These are phyloP conservation scores for Coemansia sp. DNA, from an alignment of 192 early-diverging fungal species.

Conservation along the genomic window DNA sequence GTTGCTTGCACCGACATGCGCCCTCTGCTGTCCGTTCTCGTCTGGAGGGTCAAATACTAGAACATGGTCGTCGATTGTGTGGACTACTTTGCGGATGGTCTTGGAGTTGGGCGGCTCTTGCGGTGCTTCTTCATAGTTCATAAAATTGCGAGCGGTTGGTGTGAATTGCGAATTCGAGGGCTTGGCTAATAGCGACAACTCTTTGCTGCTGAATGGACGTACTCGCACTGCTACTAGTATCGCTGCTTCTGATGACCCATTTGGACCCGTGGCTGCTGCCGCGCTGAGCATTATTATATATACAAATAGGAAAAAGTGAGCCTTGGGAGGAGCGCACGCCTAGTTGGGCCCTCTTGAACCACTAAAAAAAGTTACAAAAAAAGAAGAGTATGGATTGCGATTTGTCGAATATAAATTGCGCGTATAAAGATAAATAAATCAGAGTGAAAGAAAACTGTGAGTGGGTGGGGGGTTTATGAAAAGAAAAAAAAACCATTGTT, in stretches of 20 bases:
- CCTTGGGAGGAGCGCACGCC: neutral
- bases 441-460: neutral
- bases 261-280: neutral
- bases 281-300: constrained; percentile 13
- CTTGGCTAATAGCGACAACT: constrained; percentile 46
- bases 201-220: constrained; percentile 59
- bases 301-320: neutral
- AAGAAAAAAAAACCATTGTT: constrained; percentile 2
- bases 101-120: constrained; percentile 9
- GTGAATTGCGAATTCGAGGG: constrained; percentile 46
- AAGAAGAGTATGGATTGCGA: neutral
- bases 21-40: constrained; percentile 49
- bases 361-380: neutral
- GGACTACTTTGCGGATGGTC: constrained; percentile 56
- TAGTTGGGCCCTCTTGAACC: neutral
- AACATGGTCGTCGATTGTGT: constrained; percentile 66
- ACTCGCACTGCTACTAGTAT: constrained; percentile 58
- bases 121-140: constrained; percentile 37
- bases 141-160: constrained; percentile 44
- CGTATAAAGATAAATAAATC: neutral
- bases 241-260: constrained; percentile 32
- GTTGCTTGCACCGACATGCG: constrained; percentile 55
- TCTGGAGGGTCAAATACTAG: constrained; percentile 74
- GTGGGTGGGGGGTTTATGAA: neutral
- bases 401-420: neutral